These are phyloP conservation scores for Harringtonia aguacate DNA, from an alignment of 2,329 filamentous ascomycete genomes.

Conservation along the genomic window DNA sequence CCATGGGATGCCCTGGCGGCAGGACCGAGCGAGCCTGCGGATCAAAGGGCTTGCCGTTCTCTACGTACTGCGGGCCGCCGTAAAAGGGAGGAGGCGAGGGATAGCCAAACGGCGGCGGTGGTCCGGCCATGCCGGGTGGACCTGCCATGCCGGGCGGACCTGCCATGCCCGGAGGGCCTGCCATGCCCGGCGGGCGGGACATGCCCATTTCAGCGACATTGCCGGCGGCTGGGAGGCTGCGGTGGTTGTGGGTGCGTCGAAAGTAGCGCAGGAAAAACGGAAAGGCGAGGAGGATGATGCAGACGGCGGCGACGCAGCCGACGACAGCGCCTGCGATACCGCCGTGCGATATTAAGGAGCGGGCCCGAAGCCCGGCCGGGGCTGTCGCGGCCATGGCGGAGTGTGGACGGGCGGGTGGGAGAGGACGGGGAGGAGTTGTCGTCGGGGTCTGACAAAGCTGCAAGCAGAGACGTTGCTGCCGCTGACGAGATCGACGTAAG, in stretches of 20 bases:
- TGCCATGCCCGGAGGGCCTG: neutral
- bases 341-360: constrained; percentile 17
- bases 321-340: constrained; percentile 23
- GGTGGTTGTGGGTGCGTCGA: constrained; percentile 12
- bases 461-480: too few species aligned
- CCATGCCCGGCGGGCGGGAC: constrained; percentile 13
- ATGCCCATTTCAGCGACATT: constrained; percentile 21
- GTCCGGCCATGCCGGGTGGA: too few species aligned
- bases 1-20: too few species aligned
- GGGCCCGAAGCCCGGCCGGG: constrained; percentile 4
- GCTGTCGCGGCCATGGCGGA: constrained; percentile 7
- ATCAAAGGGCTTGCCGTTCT: constrained; percentile 1
- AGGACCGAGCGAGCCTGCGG: too few species aligned
- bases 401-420: too few species aligned
- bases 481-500: too few species aligned
- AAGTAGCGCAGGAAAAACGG: constrained; percentile 21
- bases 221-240: constrained; percentile 10
- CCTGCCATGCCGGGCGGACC: too few species aligned
- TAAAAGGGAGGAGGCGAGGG: neutral
- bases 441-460: too few species aligned
- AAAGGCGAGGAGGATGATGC: constrained; percentile 20
- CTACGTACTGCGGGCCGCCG: neutral
- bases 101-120: too few species aligned
- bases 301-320: constrained; percentile 19
- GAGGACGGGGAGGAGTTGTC: too few species aligned